A percentile compares a stretch with the other conserved stretches of the same genome.
Evolutionary conservation across 2,329 filamentous ascomycete genomes (phyloP).

Genomic region (Colletotrichum sp.): DNA sequence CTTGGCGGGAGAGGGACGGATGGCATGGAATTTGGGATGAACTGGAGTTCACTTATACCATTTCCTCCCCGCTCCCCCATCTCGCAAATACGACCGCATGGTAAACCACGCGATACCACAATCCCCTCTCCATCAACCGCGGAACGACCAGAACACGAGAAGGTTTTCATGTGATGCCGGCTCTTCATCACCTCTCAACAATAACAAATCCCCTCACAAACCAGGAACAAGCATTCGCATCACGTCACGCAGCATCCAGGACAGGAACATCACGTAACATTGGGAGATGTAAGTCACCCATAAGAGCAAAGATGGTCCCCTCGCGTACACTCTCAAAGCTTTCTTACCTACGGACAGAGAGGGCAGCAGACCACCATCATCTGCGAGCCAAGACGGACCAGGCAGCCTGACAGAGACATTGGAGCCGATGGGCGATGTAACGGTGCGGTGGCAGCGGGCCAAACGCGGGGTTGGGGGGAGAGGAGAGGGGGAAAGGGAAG

Average conservation of each 20-base stretch:
- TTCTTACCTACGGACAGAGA: background rate
- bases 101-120: background rate
- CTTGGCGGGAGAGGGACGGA: background rate
- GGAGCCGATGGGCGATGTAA: background rate
- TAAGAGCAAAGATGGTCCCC: background rate
- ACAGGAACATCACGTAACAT: background rate
- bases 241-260: background rate
- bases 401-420: background rate
- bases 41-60: background rate
- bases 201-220: background rate
- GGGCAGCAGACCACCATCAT: background rate
- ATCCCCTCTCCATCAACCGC: background rate
- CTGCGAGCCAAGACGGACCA: background rate
- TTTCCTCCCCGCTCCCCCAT: too few species aligned
- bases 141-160: background rate
- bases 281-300: background rate
- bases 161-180: slow-evolving; percentile 7
- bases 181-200: background rate
- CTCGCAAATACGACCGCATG: background rate
- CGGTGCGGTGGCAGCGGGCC: background rate
- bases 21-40: background rate
- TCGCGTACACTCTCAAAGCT: background rate
- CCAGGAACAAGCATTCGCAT: background rate
- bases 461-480: background rate
- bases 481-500: background rate